Evolutionary conservation across 1,284 basidiomycete genomes (phyloP).

Genomic region (Schizopora paradoxa): DNA sequence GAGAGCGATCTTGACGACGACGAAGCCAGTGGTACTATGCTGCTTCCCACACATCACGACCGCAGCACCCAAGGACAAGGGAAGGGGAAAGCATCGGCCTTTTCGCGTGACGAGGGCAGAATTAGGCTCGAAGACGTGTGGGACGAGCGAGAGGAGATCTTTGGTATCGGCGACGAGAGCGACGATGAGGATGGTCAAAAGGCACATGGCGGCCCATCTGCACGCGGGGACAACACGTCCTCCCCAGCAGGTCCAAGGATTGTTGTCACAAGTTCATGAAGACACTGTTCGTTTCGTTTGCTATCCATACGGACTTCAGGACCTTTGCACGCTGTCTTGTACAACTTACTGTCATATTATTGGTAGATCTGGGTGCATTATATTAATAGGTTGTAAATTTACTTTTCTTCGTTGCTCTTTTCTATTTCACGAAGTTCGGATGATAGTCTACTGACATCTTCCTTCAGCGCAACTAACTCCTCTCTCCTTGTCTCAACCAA

Average conservation of each 20-base stretch:
- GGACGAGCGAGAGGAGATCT: slow-evolving; percentile 74
- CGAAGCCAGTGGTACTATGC: slow-evolving; percentile 41
- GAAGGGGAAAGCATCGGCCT: slow-evolving; percentile 17
- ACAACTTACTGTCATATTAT: not conserved
- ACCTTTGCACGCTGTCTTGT: not conserved
- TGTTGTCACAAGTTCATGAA: slow-evolving; percentile 27
- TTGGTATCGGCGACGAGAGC: slow-evolving; percentile 63
- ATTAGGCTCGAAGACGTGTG: slow-evolving; percentile 57
- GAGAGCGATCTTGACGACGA: slow-evolving; percentile 54
- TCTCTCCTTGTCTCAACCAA: slow-evolving; percentile 34
- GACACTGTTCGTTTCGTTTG: slow-evolving; percentile 3
- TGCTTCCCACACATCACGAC: slow-evolving; percentile 48
- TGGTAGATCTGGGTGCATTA: not conserved
- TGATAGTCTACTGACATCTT: slow-evolving; percentile 28
- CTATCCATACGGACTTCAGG: not conserved
- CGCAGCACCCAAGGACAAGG: slow-evolving; percentile 15
- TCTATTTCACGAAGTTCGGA: not conserved
- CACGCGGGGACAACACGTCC: slow-evolving; percentile 14
- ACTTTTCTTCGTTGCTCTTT: not conserved
- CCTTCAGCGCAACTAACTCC: slow-evolving; percentile 41
- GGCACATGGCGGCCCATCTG: slow-evolving; percentile 13
- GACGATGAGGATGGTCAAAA: slow-evolving; percentile 41
- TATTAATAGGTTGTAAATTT: not conserved
- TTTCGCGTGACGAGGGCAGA: slow-evolving; percentile 20
- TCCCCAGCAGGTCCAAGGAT: slow-evolving; percentile 14